Percentiles rank a stretch among this genome's conserved stretches.
These are phyloP conservation scores for Ceratocystiopsis brevicomis DNA, from an alignment of 2,329 filamentous ascomycete genomes.

Conservation along the genomic window DNA sequence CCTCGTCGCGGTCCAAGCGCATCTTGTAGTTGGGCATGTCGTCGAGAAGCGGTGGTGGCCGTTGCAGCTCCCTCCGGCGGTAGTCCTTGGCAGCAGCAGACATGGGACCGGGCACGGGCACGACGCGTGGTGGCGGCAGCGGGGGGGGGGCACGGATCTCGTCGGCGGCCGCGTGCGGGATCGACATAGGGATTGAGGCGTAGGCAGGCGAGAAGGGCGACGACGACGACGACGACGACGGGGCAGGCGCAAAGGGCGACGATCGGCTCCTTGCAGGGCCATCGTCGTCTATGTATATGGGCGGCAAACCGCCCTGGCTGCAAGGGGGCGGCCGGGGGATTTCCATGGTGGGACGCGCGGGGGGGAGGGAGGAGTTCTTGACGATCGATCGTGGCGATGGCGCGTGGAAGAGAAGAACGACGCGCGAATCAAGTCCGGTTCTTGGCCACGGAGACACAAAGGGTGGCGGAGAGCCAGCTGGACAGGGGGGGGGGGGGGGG, in stretches of 20 bases:
- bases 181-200: conserved; percentile 19
- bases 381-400: neutral
- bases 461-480: conserved; percentile 1
- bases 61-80: conserved; percentile 6
- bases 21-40: conserved; percentile 10
- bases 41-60: neutral
- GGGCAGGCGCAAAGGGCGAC: conserved; percentile 1
- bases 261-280: conserved; percentile 2
- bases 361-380: neutral
- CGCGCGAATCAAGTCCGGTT: neutral
- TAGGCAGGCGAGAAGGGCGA: conserved; percentile 15
- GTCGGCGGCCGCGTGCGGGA: conserved; percentile 14
- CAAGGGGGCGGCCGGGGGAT: conserved; percentile 6
- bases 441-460: conserved; percentile 1
- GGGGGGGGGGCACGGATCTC: conserved; percentile 19
- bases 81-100: conserved; percentile 6
- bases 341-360: conserved; percentile 5
- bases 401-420: neutral
- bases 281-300: conserved; percentile 11
- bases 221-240: conserved; percentile 9
- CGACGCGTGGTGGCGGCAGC: conserved; percentile 17
- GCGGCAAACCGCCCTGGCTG: conserved; percentile 7
- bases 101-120: conserved; percentile 13
- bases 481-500: conserved; percentile 1
- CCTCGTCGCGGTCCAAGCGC: conserved; percentile 10